phyloP scores from a whole-genome alignment of 2,329 filamentous ascomycete species.

The Capronia americana region DNA sequence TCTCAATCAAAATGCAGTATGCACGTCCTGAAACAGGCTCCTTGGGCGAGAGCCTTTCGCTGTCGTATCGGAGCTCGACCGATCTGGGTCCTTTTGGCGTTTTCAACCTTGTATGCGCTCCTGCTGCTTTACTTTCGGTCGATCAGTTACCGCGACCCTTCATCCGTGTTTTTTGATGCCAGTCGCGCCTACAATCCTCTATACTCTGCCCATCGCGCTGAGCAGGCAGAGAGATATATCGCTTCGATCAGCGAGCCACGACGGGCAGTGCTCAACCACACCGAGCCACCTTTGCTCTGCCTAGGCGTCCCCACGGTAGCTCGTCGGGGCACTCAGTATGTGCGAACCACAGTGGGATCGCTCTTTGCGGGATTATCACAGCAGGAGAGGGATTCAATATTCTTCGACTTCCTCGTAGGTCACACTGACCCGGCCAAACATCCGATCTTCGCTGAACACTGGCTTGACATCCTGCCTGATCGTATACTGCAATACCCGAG shows the following conservation, averaged over 20 bases:
- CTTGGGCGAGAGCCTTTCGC: background rate
- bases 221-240: conserved; percentile 4
- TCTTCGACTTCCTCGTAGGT: conserved; percentile 54
- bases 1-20: background rate
- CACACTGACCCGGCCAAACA: conserved; percentile 52
- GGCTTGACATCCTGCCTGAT: conserved; percentile 50
- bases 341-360: conserved; percentile 52
- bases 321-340: conserved; percentile 49
- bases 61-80: background rate
- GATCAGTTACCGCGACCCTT: conserved; percentile 10
- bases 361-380: conserved; percentile 52
- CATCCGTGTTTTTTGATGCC: conserved; percentile 14
- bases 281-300: conserved; percentile 44
- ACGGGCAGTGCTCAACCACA: background rate
- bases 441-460: conserved; percentile 50
- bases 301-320: conserved; percentile 54
- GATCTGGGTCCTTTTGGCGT: conserved; percentile 4
- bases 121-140: background rate
- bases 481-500: conserved; percentile 51
- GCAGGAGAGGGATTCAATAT: conserved; percentile 50
- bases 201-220: conserved; percentile 6
- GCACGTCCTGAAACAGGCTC: background rate
- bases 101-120: conserved; percentile 16
- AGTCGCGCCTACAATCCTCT: conserved; percentile 2
- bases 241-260: background rate